Evolutionary conservation across 148 eudicot genomes (phyloP).

Genomic region (Suaeda aralocaspica): DNA sequence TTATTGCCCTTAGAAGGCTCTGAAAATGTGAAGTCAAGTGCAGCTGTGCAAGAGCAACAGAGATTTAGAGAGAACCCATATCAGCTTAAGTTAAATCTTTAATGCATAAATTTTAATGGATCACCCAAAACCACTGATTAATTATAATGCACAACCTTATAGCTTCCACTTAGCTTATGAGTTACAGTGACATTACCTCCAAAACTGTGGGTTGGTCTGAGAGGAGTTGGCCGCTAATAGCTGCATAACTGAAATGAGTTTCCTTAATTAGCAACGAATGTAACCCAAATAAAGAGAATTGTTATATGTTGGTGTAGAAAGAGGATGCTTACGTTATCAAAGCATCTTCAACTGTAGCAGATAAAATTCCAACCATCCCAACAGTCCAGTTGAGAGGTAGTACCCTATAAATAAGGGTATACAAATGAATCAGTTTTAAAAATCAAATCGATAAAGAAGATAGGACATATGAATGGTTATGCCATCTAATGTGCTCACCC

Average conservation of each 20-base stretch:
- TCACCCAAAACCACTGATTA: no score
- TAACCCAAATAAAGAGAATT: slow-evolving; percentile 1
- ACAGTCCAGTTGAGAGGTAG: slow-evolving; percentile 94
- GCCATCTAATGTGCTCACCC: slow-evolving; percentile 44
- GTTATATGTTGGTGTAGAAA: neutral
- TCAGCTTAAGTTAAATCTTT: no score
- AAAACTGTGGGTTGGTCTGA: slow-evolving; percentile 26
- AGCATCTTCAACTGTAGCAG: slow-evolving; percentile 91
- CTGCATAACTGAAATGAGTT: slow-evolving; percentile 70
- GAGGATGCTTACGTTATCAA: slow-evolving; percentile 55
- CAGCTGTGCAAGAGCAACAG: neutral
- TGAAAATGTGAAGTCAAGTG: neutral
- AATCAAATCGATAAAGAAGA: neutral
- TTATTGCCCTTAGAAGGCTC: no score
- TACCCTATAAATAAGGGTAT: slow-evolving; percentile 38
- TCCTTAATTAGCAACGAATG: slow-evolving; percentile 7
- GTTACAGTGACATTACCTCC: slow-evolving; percentile 28
- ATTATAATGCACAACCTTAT: neutral
- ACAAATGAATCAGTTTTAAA: slow-evolving; percentile 11
- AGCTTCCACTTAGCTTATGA: neutral
- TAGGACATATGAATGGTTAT: neutral
- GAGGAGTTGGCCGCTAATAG: slow-evolving; percentile 53
- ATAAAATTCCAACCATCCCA: slow-evolving; percentile 90
- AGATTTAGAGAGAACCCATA: no score
- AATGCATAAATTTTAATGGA: no score